Conservation (phyloP, 768 basidiomycete species). For the Macrolepiota fuliginosa region DNA sequence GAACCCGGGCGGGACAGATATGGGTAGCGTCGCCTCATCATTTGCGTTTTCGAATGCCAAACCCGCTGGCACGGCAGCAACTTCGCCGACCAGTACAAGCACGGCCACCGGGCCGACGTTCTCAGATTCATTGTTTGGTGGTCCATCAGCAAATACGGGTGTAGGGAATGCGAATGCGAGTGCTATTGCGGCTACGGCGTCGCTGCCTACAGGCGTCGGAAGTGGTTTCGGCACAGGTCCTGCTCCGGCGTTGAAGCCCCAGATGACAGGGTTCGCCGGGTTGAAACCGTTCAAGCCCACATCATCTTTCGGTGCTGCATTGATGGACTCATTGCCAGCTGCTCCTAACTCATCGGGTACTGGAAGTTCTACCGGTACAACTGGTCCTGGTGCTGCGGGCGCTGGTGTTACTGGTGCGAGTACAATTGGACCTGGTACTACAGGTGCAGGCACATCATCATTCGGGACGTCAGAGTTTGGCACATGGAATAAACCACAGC, state of each 20-base stretch:
- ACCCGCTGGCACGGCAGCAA: constrained; percentile 18
- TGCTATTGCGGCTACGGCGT: constrained; percentile 15
- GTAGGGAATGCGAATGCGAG: constrained; percentile 22
- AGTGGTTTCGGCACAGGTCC: not conserved
- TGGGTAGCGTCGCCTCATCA: constrained; percentile 71
- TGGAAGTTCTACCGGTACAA: constrained; percentile 43
- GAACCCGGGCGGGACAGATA: constrained; percentile 48
- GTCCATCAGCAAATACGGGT: constrained; percentile 20
- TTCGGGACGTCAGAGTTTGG: constrained; percentile 3
- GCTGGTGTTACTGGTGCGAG: constrained; percentile 12
- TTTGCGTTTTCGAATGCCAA: constrained; percentile 48
- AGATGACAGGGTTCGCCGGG: constrained; percentile 53
- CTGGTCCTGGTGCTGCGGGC: constrained; percentile 23
- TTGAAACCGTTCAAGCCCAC: constrained; percentile 83
- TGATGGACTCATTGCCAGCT: constrained; percentile 73
- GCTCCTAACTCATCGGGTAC: constrained; percentile 59
- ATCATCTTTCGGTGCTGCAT: constrained; percentile 73
- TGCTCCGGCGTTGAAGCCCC: constrained; percentile 38
- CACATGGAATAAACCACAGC: constrained; percentile 7
- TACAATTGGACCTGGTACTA: not conserved
- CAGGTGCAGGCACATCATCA: not conserved
- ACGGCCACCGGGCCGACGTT: constrained; percentile 40
- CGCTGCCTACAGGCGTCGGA: constrained; percentile 9
- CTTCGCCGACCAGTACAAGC: constrained; percentile 26
- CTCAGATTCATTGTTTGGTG: constrained; percentile 46